These are phyloP conservation scores for Penicillium fimorum DNA, from an alignment of 495 filamentous ascomycete species.

Conservation along the genomic window DNA sequence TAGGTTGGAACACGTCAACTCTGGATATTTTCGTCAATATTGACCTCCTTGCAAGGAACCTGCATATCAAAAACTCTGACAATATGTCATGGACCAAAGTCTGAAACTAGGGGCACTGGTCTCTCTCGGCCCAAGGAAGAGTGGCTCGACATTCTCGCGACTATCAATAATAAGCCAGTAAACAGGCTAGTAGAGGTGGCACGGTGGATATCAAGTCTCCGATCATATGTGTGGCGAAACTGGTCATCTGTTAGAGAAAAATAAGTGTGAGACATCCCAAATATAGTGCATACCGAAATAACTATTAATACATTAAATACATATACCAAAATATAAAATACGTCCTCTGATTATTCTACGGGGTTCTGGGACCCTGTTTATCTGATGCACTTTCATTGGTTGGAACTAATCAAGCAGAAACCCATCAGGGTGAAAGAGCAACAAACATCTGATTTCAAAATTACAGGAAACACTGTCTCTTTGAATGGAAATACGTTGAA, in stretches of 20 bases:
- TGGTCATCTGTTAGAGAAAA: slow-evolving; percentile 7
- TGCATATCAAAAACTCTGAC: slow-evolving; percentile 4
- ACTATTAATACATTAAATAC: not conserved
- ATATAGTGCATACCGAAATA: slow-evolving; percentile 5
- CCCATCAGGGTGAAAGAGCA: slow-evolving; percentile 12
- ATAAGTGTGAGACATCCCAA: slow-evolving; percentile 13
- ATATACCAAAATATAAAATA: not conserved
- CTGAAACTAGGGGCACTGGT: slow-evolving; percentile 8
- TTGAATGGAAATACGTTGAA: not conserved
- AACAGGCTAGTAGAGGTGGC: not conserved
- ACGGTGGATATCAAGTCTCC: slow-evolving; percentile 6
- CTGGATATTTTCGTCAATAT: not conserved
- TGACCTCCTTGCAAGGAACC: slow-evolving; percentile 1
- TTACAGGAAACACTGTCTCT: not conserved
- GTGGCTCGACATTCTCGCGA: slow-evolving; percentile 5
- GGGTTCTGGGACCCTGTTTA: not conserved
- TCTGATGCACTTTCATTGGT: slow-evolving; percentile 1
- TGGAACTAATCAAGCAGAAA: not conserved
- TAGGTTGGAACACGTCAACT: not conserved
- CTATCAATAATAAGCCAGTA: not conserved
- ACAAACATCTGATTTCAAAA: slow-evolving; percentile 7
- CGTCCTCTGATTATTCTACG: slow-evolving; percentile 1
- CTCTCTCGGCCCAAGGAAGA: slow-evolving; percentile 1
- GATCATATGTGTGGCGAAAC: slow-evolving; percentile 7
- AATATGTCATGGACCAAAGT: not conserved